Evolutionary conservation across 306 rosid genomes (phyloP).

Genomic region (Casuarina cunninghamiana): DNA sequence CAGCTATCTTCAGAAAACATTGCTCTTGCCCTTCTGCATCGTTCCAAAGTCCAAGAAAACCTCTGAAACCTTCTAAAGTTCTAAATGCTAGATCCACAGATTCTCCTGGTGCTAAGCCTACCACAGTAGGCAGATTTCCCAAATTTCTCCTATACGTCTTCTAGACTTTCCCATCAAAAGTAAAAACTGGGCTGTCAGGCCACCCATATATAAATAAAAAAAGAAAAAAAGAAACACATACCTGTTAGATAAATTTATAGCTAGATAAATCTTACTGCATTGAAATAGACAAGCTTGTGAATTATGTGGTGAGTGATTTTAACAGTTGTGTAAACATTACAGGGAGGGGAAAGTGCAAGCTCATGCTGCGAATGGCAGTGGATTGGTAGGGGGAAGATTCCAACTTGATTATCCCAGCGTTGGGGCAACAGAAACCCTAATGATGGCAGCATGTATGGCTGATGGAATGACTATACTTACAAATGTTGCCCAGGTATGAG

Average conservation of each 20-base stretch:
- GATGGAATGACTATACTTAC: slow-evolving; percentile 37
- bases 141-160: neutral
- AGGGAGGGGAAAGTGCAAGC: slow-evolving; percentile 40
- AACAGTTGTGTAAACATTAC: neutral
- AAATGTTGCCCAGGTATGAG: slow-evolving; percentile 38
- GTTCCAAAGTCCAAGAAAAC: too few relatives aligned
- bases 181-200: neutral
- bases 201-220: neutral
- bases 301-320: neutral
- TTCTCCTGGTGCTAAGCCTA: too few relatives aligned
- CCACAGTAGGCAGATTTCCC: too few relatives aligned
- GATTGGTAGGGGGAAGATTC: slow-evolving; percentile 38
- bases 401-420: slow-evolving; percentile 37
- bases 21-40: too few relatives aligned
- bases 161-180: neutral
- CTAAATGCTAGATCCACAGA: too few relatives aligned
- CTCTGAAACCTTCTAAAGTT: too few relatives aligned
- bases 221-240: neutral
- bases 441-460: slow-evolving; percentile 42
- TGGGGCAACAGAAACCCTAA: slow-evolving; percentile 44
- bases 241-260: neutral
- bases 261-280: neutral
- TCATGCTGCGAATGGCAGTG: slow-evolving; percentile 32
- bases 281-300: neutral
- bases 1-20: too few relatives aligned